phyloP scores from a whole-genome alignment of 768 basidiomycete species.

The Leccinum ochraceum region DNA sequence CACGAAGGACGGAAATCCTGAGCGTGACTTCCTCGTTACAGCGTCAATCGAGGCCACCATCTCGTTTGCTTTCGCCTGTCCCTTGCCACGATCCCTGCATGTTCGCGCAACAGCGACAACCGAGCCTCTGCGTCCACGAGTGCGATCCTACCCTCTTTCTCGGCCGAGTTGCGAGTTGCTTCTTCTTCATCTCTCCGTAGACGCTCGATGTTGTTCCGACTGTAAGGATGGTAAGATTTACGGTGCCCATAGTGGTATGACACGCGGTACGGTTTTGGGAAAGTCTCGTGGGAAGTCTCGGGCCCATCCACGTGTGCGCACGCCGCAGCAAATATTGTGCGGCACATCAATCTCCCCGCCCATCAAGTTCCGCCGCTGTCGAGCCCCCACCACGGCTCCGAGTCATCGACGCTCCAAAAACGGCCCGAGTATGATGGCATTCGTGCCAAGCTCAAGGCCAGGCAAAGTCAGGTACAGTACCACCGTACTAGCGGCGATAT shows the following conservation, averaged over 20 bases:
- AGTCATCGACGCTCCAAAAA: too few species aligned
- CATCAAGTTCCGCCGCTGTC: too few species aligned
- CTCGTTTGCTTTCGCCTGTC: constrained; percentile 37
- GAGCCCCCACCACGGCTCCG: too few species aligned
- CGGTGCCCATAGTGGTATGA: constrained; percentile 70
- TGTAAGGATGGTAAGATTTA: constrained; percentile 88
- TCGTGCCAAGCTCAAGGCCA: too few species aligned
- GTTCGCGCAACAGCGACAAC: constrained; percentile 60
- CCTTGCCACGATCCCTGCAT: constrained; percentile 50
- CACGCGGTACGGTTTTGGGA: too few species aligned
- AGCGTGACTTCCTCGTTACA: constrained; percentile 28
- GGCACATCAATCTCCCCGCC: too few species aligned
- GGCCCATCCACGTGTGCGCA: too few species aligned
- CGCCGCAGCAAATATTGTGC: too few species aligned
- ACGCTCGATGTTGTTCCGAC: constrained; percentile 80
- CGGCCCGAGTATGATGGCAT: too few species aligned
- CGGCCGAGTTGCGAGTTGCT: constrained; percentile 62
- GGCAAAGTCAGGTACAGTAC: too few species aligned
- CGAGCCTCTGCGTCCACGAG: constrained; percentile 84
- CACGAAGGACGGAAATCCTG: constrained; percentile 73
- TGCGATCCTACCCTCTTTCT: constrained; percentile 70
- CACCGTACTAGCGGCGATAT: too few species aligned
- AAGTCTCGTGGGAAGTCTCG: too few species aligned
- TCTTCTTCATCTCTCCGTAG: constrained; percentile 83
- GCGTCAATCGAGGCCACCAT: constrained; percentile 17